Base-by-base conservation (phyloP, 2,329 filamentous ascomycete genomes). In the Calonectria montana region DNA sequence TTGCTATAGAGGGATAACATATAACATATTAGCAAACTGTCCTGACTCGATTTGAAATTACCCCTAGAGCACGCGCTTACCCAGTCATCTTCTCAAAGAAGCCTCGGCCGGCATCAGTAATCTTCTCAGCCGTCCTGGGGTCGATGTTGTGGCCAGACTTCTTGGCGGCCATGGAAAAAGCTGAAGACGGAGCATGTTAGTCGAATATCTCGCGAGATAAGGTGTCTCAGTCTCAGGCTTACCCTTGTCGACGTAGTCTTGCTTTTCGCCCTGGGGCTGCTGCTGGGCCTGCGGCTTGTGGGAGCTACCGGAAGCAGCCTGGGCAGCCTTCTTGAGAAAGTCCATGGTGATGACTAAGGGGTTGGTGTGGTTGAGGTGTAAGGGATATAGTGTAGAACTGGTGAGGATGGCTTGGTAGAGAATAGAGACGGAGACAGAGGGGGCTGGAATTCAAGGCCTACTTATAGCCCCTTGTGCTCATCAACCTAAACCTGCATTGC, bases 231-330 rank as follows among this genome's bases (percentile, higher is more conserved):
- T 15, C 21, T 2, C 16, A 21, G 6, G 47, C 76, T 25, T 71
- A 85, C 83, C 82, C 81, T 84, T 85, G 76, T 85, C 83, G 2
- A 80, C 75, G 70, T 83, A 84, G 74, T 86, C 84, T 35, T 80
- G 16, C 45, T 67, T 39, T 55, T 45, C 31, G 31, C 29, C 47
- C 53, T 75, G 63, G 45, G 43, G 45, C 63, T 41, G 63, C 63
- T 53, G 37, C 39, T 55, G 29, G 21, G 39, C n/a, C 37, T 29
- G 35, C 68, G 67, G 45, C 62, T 73, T 69, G 37, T 68, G 53
- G 23, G 57, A 62, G 29, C 72, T 27, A 55, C 72, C 67, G 43
- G 73, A 59, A 62, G 77, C 76, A 65, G 82, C 80, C 59, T 83
- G 57, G 57, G 77, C 76, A 65, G 82, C 81, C 63, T 83, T 82